Evolutionary conservation across 352 stramenopile genomes (phyloP), one percentile per base, ranked within the genome.

Genomic region (Aphanomyces euteiches): DNA sequence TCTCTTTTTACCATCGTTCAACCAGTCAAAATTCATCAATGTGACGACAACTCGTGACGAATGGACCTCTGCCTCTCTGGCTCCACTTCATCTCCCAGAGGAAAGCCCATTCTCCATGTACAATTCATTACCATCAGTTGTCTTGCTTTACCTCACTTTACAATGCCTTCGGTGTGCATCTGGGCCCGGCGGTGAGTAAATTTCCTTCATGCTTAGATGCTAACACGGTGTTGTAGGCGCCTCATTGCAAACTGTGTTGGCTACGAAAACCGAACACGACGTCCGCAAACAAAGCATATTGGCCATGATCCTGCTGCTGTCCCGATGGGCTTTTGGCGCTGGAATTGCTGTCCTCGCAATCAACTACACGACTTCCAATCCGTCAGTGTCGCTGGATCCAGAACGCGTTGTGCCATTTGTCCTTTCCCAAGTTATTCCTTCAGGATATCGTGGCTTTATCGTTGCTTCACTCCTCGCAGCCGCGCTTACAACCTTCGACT

Each of bases 401-500:
- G 85, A 92, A 68, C 80, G 81, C 7, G 81, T 90, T 6, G 82
- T 93, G 50, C 85, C 85, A 0, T 76, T 91, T 57, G 85, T 92
- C 56, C 89, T 92, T 53, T 74, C 81, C 73, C 89, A 92, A 64
- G 81, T 90, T 69, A 72, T 92, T 7, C 85, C 85, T 1, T 75
- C 78, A 3, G 85, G 85, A 7, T 59, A 78, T 34, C 88, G 88
- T 53, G 85, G 85, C 0, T 89, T 90, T 40, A 81, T 92, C 50
- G 67, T 92, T 28, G 82, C 85, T 38, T 87, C 85, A 3, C 71
- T 92, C 6, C 68, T 92, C 4, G 85, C 85, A 15, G 85, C 85
- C 38, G 85, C 85, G 37, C 75, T 92, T 17, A 92, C 85, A 34
- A 92, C 85, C 3, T 92, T 92, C 66, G 85, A 92, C 65, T 89